Percentiles rank a stretch among this genome's conserved stretches.
phyloP scores from a whole-genome alignment of 129 eudicot genomes.

The Dittrichia graveolens region DNA sequence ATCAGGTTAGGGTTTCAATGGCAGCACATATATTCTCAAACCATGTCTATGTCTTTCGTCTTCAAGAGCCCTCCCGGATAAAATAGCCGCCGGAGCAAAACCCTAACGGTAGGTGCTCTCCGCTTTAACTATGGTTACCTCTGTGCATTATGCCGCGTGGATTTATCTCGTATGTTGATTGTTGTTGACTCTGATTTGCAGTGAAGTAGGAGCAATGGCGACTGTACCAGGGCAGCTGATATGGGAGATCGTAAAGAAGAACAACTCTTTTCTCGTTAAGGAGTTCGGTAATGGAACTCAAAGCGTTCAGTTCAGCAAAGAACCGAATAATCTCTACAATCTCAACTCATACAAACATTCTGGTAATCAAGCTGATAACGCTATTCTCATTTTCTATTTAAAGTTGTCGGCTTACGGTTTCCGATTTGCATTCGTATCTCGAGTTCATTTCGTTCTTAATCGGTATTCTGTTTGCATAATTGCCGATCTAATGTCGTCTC shows the following conservation, averaged over 20 bases:
- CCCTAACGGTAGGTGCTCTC: constrained; percentile 33
- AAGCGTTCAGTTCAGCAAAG: constrained; percentile 75
- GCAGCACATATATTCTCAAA: neutral
- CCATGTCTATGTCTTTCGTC: neutral
- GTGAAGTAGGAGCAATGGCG: constrained; percentile 52
- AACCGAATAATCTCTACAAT: constrained; percentile 89
- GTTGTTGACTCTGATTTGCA: constrained; percentile 7
- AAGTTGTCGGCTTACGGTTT: neutral
- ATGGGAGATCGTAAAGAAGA: constrained; percentile 97
- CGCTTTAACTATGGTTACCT: neutral
- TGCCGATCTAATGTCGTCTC: too few species aligned
- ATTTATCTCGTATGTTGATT: neutral
- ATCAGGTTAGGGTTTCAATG: constrained; percentile 32
- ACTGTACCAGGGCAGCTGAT: constrained; percentile 93
- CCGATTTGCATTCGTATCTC: neutral
- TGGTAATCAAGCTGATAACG: constrained; percentile 41
- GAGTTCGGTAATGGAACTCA: constrained; percentile 90
- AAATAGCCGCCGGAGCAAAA: constrained; percentile 43
- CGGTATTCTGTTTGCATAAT: too few species aligned
- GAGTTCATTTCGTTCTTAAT: too few species aligned
- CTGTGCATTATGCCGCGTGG: neutral
- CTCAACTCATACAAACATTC: constrained; percentile 91
- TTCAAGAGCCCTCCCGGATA: constrained; percentile 1
- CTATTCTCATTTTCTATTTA: neutral
- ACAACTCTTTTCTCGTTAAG: constrained; percentile 86